A percentile compares a stretch with the other conserved stretches of the same genome.
These are phyloP conservation scores for Termitomyces sp. DNA, from an alignment of 768 basidiomycete species.

Conservation along the genomic window DNA sequence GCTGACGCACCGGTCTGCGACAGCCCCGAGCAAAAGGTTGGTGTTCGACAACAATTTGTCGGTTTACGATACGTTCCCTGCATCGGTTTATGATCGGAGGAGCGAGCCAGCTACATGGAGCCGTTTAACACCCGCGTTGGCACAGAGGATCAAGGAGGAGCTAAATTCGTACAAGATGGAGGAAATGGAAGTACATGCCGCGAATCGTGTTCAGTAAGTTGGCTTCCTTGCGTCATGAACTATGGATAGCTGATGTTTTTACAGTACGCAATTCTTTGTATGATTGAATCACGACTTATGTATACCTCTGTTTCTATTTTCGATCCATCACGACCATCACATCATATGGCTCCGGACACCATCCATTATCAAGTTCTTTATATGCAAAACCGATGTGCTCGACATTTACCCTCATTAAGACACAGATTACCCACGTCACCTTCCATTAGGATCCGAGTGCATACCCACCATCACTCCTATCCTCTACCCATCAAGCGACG, in stretches of 20 bases:
- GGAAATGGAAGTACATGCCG: conserved; percentile 98
- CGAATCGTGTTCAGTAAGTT: conserved; percentile 86
- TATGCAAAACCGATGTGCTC: conserved; percentile 21
- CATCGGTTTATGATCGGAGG: conserved; percentile 87
- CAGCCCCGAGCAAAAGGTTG: conserved; percentile 66
- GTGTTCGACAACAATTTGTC: conserved; percentile 90
- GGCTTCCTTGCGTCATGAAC: conserved; percentile 4
- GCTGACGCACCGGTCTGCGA: conserved; percentile 69
- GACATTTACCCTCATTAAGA: conserved; percentile 23
- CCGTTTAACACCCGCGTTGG: conserved; percentile 88
- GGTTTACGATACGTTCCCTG: conserved; percentile 95
- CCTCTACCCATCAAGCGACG: conserved; percentile 9
- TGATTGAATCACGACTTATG: conserved; percentile 32
- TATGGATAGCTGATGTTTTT: conserved; percentile 3
- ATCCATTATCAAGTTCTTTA: conserved; percentile 17
- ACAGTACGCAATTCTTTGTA: conserved; percentile 86
- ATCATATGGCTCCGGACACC: conserved; percentile 2
- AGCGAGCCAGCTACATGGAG: conserved; percentile 98
- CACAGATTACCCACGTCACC: conserved; percentile 8
- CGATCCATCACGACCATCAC: conserved; percentile 20
- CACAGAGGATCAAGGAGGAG: conserved; percentile 97
- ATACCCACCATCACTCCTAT: conserved; percentile 10
- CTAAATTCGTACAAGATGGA: conserved; percentile 99
- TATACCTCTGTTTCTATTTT: conserved; percentile 17
- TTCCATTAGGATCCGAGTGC: conserved; percentile 13